Conservation (phyloP, 2,329 filamentous ascomycete species). For the Furcasterigmium furcatum region DNA sequence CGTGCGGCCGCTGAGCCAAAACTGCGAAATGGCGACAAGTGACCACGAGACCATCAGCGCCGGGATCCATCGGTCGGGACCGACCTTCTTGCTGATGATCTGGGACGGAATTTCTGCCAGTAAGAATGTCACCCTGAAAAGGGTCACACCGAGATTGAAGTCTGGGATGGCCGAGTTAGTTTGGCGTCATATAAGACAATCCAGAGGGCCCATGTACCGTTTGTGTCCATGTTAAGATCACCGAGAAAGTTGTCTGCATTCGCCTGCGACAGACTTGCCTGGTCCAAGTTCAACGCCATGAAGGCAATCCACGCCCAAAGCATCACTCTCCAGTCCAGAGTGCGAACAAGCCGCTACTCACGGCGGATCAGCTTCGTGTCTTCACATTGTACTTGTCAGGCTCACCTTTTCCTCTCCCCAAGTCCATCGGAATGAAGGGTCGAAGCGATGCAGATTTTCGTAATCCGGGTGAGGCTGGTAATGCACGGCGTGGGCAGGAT, state of each 20-base stretch:
- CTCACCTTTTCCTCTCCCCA: conserved; percentile 5
- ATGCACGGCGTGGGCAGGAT: conserved; percentile 4
- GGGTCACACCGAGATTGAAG: conserved; percentile 47
- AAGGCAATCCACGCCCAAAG: conserved; percentile 52
- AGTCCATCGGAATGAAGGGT: conserved; percentile 8
- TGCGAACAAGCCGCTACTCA: conserved; percentile 17
- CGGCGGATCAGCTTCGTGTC: not conserved
- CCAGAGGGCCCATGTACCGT: conserved; percentile 19
- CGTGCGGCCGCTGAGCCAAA: conserved; percentile 20
- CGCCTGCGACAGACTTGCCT: conserved; percentile 44
- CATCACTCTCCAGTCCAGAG: conserved; percentile 49
- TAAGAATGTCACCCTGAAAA: conserved; percentile 47
- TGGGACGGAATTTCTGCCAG: conserved; percentile 59
- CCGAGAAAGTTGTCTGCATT: conserved; percentile 43
- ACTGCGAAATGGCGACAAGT: conserved; percentile 27
- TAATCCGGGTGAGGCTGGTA: conserved; percentile 4
- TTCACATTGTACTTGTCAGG: not conserved
- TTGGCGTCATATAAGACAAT: not conserved
- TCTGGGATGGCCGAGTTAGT: conserved; percentile 24
- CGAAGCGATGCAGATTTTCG: conserved; percentile 5
- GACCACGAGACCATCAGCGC: conserved; percentile 37
- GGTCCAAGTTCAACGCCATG: conserved; percentile 47
- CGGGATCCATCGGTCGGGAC: conserved; percentile 40
- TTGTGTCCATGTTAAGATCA: conserved; percentile 37
- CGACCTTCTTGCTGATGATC: conserved; percentile 51